Base-by-base conservation (phyloP, 2,329 filamentous ascomycete species). In the Pezicula carpinea region DNA sequence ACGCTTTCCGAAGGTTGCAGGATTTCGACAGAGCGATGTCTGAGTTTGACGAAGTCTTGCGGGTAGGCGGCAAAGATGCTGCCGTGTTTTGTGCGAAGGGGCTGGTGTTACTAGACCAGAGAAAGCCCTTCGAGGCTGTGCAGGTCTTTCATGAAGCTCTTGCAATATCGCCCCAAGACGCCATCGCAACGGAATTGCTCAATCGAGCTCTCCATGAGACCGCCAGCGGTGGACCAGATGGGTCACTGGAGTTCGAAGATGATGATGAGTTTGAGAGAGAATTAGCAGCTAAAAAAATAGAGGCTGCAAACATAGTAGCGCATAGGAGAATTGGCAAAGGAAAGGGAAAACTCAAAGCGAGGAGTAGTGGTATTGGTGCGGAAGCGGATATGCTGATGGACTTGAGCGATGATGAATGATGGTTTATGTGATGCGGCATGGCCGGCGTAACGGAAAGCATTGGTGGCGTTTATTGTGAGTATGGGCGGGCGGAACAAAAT, bases 41-140 rank as follows among this genome's bases (percentile, higher is more conserved):
- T 2, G 80, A 92, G 61, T 97, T 96, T 59, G 87, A 96, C 53
- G 85, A 91, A 59, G 93, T 95, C 23, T 75, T 96, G 23, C 77
- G 92, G 11, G 80, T 88, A 39, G 89, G 89, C 6, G 85, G 85
- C 36, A 90, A 91, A 54, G 87, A 93, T 53, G 77, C 87, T 1
- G 77, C 81, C 23, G 79, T 93, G 3, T 93, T 95, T 62, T 80
- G 82, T 41, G 85, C 89, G 10, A 92, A 95, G 59, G 92, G 89
- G 0, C 73, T 97, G 14, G 85, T 95, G 11, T 75, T 92, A 46
- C 77, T 97, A 56, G 89, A 96, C 59, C 74, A 89, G 55, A 82
- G 80, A 14, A 76, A 80, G 43, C 79, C 82, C 0, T 85, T 86
- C 58, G 86, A 95, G 39, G 92, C 92, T 0, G 83, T 93, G 4